phyloP scores from a whole-genome alignment of 177 flowering plant species.

The Vitis hybrid region DNA sequence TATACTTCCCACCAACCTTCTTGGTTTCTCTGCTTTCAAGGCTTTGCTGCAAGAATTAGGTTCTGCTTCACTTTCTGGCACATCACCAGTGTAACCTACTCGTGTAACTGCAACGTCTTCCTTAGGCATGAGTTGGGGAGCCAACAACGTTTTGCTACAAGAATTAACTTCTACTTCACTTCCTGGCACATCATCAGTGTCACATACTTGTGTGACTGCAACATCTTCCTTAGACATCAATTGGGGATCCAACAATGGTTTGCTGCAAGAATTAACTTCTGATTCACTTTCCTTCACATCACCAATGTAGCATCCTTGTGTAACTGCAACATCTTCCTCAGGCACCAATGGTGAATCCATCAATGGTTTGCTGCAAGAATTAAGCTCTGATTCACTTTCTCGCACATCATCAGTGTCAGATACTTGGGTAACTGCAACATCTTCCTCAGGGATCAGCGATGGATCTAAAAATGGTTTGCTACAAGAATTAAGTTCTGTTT shows the following conservation, averaged over 20 bases:
- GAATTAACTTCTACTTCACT: conserved; percentile 6
- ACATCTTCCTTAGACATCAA: conserved; percentile 11
- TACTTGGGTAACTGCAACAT: conserved; percentile 4
- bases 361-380: too few relatives aligned
- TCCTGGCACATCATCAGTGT: conserved; percentile 7
- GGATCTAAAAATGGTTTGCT: conserved; percentile 6
- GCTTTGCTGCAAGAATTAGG: conserved; percentile 17
- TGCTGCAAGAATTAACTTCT: conserved; percentile 10
- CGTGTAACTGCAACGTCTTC: conserved; percentile 9
- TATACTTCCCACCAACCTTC: conserved; percentile 39
- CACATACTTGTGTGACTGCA: background rate
- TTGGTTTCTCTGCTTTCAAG: conserved; percentile 37
- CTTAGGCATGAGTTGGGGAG: background rate
- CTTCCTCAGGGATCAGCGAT: conserved; percentile 6
- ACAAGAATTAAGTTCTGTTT: conserved; percentile 6
- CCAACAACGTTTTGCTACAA: conserved; percentile 10
- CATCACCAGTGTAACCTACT: conserved; percentile 5
- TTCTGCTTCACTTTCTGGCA: conserved; percentile 12
- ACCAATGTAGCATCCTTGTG: conserved; percentile 6
- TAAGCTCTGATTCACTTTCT: conserved; percentile 8
- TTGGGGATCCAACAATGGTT: background rate
- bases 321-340: conserved; percentile 11
- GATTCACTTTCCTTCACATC: conserved; percentile 9
- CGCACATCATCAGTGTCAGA: background rate
- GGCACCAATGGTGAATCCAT: background rate